A percentile compares a stretch with the other conserved stretches of the same genome.
Evolutionary conservation across 805 yeast genomes (phyloP).

Genomic region (Naumovozyma dairenensis): DNA sequence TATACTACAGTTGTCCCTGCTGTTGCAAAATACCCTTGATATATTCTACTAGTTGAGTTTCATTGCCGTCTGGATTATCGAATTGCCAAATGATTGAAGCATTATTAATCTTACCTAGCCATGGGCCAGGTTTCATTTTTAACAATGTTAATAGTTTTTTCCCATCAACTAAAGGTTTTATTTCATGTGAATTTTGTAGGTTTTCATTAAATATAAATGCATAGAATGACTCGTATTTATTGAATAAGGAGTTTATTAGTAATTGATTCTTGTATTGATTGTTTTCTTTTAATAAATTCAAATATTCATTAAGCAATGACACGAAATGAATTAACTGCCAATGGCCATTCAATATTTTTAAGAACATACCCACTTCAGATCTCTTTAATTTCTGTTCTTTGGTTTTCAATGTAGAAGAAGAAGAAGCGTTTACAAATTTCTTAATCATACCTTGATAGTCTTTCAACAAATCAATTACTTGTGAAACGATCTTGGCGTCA

Average conservation of each 20-base stretch:
- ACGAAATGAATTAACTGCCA: conserved; percentile 39
- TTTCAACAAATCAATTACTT: conserved; percentile 31
- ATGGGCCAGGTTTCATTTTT: conserved; percentile 69
- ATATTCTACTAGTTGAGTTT: conserved; percentile 45
- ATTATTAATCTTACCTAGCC: conserved; percentile 57
- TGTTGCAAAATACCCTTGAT: conserved; percentile 21
- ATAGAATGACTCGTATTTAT: conserved; percentile 29
- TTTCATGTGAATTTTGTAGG: conserved; percentile 23
- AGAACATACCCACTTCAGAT: conserved; percentile 49
- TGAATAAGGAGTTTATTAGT: conserved; percentile 5
- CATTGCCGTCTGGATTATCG: conserved; percentile 50
- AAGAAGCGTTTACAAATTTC: conserved; percentile 10
- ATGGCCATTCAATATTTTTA: conserved; percentile 44
- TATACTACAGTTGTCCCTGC: no score
- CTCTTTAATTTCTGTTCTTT: conserved; percentile 32
- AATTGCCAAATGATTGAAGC: conserved; percentile 65
- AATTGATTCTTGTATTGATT: background rate
- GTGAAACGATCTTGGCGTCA: conserved; percentile 43
- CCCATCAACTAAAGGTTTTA: conserved; percentile 70
- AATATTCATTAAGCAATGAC: conserved; percentile 18
- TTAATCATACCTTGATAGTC: conserved; percentile 24
- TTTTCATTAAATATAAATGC: conserved; percentile 16
- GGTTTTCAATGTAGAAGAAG: no score
- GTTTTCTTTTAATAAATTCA: conserved; percentile 4
- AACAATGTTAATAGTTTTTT: conserved; percentile 47